phyloP scores from a whole-genome alignment of 805 yeast genomes.

The Kuraishia ogatae region DNA sequence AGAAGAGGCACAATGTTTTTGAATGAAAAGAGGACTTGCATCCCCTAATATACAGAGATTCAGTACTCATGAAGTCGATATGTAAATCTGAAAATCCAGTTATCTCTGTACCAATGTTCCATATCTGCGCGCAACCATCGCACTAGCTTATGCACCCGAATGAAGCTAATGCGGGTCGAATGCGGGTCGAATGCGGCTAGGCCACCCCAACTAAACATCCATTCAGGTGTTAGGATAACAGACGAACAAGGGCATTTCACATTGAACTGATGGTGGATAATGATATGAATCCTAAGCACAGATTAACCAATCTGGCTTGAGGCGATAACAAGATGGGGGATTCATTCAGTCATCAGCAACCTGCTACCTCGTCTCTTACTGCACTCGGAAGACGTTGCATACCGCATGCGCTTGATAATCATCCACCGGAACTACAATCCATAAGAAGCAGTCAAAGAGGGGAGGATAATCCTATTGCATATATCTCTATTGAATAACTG shows the following conservation, averaged over 20 bases:
- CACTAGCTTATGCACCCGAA: not conserved
- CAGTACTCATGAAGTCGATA: not conserved
- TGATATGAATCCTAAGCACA: not conserved
- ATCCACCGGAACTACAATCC: not conserved
- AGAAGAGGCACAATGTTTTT: not conserved
- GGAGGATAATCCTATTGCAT: not conserved
- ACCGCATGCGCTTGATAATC: not conserved
- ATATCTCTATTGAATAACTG: not conserved
- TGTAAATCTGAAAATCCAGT: not conserved
- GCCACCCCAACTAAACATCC: not conserved
- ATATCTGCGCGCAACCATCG: too few species aligned
- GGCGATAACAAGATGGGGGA: not conserved
- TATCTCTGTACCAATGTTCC: not conserved
- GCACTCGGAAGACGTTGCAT: not conserved
- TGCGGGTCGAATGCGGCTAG: not conserved
- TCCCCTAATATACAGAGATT: not conserved
- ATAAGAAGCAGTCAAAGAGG: not conserved
- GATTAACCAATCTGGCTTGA: not conserved
- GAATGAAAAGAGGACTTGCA: not conserved
- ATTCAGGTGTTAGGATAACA: not conserved
- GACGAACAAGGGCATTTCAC: not conserved
- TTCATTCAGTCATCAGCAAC: not conserved
- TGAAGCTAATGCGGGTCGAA: not conserved
- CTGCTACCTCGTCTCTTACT: not conserved
- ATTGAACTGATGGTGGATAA: not conserved